Evolutionary conservation across 1,284 basidiomycete species (phyloP).

Genomic region (Phaffia rhodozyma): DNA sequence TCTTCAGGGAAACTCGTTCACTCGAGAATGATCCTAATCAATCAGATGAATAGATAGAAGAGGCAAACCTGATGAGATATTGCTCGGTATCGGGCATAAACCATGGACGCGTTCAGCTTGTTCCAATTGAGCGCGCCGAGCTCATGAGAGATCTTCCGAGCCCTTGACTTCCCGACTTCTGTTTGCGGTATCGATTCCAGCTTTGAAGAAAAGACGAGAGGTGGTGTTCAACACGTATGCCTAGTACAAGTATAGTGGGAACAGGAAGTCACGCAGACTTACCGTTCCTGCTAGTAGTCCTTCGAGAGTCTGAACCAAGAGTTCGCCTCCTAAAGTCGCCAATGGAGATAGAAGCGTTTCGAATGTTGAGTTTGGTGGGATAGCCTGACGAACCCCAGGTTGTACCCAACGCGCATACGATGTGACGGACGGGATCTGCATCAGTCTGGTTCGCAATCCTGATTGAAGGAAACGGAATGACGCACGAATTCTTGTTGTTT

Average conservation of each 20-base stretch:
- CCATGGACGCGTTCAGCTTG: conserved; percentile 44
- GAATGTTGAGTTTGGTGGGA: conserved; percentile 46
- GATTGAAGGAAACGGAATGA: conserved; percentile 13
- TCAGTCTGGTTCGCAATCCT: not conserved
- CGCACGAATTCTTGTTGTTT: conserved; percentile 30
- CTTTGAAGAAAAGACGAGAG: conserved; percentile 31
- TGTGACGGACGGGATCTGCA: not conserved
- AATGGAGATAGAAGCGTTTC: conserved; percentile 47
- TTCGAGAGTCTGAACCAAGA: conserved; percentile 59
- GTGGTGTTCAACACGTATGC: not conserved
- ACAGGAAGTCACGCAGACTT: conserved; percentile 19
- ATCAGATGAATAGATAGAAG: not conserved
- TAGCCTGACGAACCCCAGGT: conserved; percentile 32
- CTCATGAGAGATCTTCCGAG: conserved; percentile 49
- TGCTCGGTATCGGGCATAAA: conserved; percentile 52
- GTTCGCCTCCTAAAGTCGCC: conserved; percentile 51
- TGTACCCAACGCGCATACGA: not conserved
- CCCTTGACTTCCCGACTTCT: conserved; percentile 39
- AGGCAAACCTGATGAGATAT: conserved; percentile 55
- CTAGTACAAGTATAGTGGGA: not conserved
- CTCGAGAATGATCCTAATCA: too few relatives aligned
- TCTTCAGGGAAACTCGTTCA: not conserved
- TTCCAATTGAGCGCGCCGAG: conserved; percentile 50
- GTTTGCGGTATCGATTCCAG: conserved; percentile 42
- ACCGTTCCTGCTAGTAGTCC: conserved; percentile 50